Percentiles rank a stretch among this genome's conserved stretches.
These are phyloP conservation scores for Cryphonectria radicalis DNA, from an alignment of 2,329 filamentous ascomycete species.

Conservation along the genomic window DNA sequence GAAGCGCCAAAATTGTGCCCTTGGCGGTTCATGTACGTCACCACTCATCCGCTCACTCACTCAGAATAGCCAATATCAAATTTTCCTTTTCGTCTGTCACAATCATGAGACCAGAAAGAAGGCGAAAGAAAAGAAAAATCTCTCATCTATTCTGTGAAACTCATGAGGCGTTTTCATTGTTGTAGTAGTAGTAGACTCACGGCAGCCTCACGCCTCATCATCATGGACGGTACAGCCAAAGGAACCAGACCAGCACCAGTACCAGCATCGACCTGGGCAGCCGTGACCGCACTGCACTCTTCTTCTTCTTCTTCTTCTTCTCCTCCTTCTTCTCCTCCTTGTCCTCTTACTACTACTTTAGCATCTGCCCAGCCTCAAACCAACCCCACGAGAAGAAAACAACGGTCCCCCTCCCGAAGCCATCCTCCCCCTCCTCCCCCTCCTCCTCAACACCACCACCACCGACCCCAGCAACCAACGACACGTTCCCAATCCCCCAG, in stretches of 20 bases:
- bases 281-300: background rate
- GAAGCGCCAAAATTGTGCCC: background rate
- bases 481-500: conserved; percentile 1
- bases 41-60: background rate
- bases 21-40: background rate
- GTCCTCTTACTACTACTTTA: too few species aligned
- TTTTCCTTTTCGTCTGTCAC: background rate
- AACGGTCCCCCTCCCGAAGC: background rate
- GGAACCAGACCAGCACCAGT: background rate
- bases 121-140: background rate
- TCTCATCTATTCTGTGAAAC: background rate
- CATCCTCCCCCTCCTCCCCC: conserved; percentile 9
- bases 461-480: background rate
- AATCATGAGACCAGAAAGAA: background rate
- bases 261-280: background rate
- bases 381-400: background rate
- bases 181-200: background rate
- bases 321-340: too few species aligned
- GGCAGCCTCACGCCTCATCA: background rate
- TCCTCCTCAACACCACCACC: background rate
- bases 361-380: background rate
- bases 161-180: background rate
- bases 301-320: background rate
- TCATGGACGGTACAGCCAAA: background rate
- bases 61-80: background rate